Base-by-base conservation (phyloP, 306 rosid species). In the Citrullus amarus region DNA sequence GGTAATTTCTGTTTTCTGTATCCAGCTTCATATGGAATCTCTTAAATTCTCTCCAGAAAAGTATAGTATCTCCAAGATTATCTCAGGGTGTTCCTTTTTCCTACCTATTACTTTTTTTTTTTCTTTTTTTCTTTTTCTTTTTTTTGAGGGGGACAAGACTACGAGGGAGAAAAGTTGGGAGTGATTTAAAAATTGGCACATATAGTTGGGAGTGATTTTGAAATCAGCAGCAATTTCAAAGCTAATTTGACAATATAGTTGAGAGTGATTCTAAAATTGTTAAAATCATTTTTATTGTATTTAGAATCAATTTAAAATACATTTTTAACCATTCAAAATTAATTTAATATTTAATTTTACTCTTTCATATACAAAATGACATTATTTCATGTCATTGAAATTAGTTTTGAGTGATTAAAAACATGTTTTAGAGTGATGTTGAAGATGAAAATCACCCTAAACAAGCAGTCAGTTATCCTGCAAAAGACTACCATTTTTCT, bases 1-100 rank as follows among this genome's bases (percentile, higher is more conserved):
- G 96, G 96, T 91, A 76, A 61, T 22, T 76, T 75, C 79, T 34
- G 9, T 55, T 54, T 6, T 55, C 34, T 57, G 16, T 16, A 28
- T 78, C 50, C 16, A 78, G 43, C 74, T 63, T 50, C 55, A 59
- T 78, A 15, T 4, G 32, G 51, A 60, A 4, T 62, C 50, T 78
- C 56, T 60, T 28, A 15, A 22, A 50, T 62, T 46, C 32, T 61
- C 73, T 67, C 73, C 3, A 6, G 59, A 44, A 51, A 50, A 30
- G 44, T 11, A 18, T 4, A 16, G 51, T 44, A 20, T 78, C 55
- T 60, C 5, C 60, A 2, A 8, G 58, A 77, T 25, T 76, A 39
- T 58, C 16, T 76, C 17, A 20, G 53, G 41, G 6, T 12, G 11
- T 38, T 66, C 46, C 73, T 17, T 66, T 36, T 36, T 65, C 48